Evolutionary conservation across 257 asterid species (phyloP), one percentile per base, ranked within the genome.

Genomic region (Orobanche coerulescens): DNA sequence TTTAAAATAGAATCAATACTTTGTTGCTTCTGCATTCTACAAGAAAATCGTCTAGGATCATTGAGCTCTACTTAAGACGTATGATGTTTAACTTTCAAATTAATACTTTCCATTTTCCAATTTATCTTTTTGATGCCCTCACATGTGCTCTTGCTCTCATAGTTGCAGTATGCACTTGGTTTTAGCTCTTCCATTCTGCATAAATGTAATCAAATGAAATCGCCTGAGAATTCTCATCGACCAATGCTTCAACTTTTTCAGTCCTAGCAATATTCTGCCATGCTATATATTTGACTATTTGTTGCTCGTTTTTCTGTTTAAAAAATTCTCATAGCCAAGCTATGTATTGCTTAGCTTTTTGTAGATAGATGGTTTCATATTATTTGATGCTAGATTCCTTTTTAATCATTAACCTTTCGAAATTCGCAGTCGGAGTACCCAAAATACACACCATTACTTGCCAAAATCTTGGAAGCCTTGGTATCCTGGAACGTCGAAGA

Each of bases 381-480:
- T 16, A 15, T 64, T 53, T 67, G 26, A 36, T 46, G 66, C 66
- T 52, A 16, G 60, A 61, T 49, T 59, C 42, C 23, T 56, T 48
- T 20, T 25, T 60, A 26, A 48, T 42, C 53, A n/a, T 59, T 58
- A 46, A 63, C 60, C 64, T 74, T 47, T 76, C 75, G 72, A 64
- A 82, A 82, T 76, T 79, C 64, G 78, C 94, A 92, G 98, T 68
- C 84, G 6, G 95, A 92, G 73, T 88, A 86, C 80, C 95, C 95
- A 13, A 82, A 84, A 33, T 86, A 88, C 76, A 82, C 98, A 43
- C 86, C 95, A 26, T 74, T 92, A 86, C 95, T 92, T 78, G 84
- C 94, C 55, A 92, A 92, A 76, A 77, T 88, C 74, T 70, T 92
- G 86, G 97, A 92, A 67, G 88, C 82, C 52, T 66, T 84, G 74